Evolutionary conservation across 2,329 filamentous ascomycete species (phyloP), one percentile per base, ranked within the genome.

Genomic region (Stagonosporopsis rhizophila): DNA sequence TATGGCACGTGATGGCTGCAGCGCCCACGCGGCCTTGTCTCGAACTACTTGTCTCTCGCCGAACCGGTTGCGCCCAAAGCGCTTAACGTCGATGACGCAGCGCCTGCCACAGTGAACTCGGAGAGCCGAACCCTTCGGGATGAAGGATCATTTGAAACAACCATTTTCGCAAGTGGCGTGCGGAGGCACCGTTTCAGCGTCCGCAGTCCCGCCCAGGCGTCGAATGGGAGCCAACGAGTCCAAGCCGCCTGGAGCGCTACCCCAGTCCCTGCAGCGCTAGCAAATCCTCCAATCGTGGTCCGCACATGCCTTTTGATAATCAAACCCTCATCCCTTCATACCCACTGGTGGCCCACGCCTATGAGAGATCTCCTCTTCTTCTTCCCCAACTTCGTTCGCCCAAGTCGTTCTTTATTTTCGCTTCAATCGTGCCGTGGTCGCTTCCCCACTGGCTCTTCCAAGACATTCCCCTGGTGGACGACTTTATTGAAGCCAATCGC

Each of bases 391-490:
- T 59, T 52, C 56, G 58, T 61, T 74, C 64, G 64, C 68, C 59
- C 64, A 66, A 71, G 54, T 52, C 56, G 39, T 58, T 58, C 56
- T 46, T 55, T 55, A 50, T 51, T 58, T 39, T 49, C 44, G 45
- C 45, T 55, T 50, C 56, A 32, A 39, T 49, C 60, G 27, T 61
- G 58, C 66, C 55, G 60, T 56, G 55, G 52, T 62, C 59, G 54
- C 59, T 60, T 63, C 58, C 64, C 63, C 58, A 49, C 67, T 66
- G 64, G 65, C 69, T 65, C 52, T 61, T 70, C 65, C 59, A 66
- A 67, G 61, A 61, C 48, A 60, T 65, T 63, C 66, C 68, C 71
- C 70, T 71, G 65, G 69, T 65, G 61, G 67, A 61, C 52, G 53
- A 62, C 61, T n/a, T 66, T 59, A 41, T 51, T 44, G 54, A 41